Evolutionary conservation across 306 rosid species (phyloP), one percentile per base, ranked within the genome.

Genomic region (Pyrus betulifolia): DNA sequence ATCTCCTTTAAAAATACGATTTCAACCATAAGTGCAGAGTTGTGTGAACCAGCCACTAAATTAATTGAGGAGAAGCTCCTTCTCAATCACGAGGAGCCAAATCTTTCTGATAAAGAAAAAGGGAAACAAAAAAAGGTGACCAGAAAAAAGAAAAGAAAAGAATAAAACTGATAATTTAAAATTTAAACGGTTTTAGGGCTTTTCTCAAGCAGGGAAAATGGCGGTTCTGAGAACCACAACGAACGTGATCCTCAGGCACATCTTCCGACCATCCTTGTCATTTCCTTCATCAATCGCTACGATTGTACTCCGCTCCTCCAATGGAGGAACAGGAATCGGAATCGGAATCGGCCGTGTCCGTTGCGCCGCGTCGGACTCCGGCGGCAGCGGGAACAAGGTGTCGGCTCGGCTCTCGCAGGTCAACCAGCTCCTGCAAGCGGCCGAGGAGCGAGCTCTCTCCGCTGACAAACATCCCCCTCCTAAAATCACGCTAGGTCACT

Each of bases 371-470:
- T 86, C 91, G 21, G 83, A 75, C 19, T 42, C 83, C 28, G 79
- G 76, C 13, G 80, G 54, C 54, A 69, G 86, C 30, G 85, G 80
- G 4, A 85, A 84, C 69, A 91, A 88, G 87, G 91, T 88, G 1
- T 84, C 98, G 19, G 38, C 98, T 84, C 93, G 98, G 30, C 78
- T 92, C 22, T 86, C 96, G 13, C 96, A 92, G 86, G 89, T 92
- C 65, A 91, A 92, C 70, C 87, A 95, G 55, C 96, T 92, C 60
- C 77, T 92, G 52, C 89, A 82, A 31, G 87, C 89, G 60, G 98
- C 98, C 6, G 97, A 94, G 84, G 86, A 89, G 40, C 91, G 96
- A 2, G 88, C 96, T 75, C 76, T 78, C 27, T 74, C 86, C 31
- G 87, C 88, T 5, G 91, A 83, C 71, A 69, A 27, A 2, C 87